Percentiles rank a stretch among this genome's conserved stretches.
Evolutionary conservation across 176 grass and related monocot species (phyloP).

Genomic region (Thalia dealbata): DNA sequence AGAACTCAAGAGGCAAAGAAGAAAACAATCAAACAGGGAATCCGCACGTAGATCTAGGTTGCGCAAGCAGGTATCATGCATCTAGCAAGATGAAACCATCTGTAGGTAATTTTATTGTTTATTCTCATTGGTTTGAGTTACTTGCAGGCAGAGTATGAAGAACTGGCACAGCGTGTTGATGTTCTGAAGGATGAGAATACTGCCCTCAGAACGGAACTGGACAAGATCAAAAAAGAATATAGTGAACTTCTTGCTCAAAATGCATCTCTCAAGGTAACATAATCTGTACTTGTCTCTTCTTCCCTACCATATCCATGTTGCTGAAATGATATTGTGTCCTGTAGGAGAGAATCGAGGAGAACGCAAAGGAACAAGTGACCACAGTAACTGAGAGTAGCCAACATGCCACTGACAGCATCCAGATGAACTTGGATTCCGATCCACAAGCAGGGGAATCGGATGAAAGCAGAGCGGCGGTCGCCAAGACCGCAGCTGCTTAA

Average conservation of each 20-base stretch:
- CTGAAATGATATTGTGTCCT: background rate
- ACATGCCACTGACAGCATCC: background rate
- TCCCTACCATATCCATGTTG: background rate
- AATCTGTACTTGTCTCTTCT: background rate
- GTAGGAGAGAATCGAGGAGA: background rate
- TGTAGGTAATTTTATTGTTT: background rate
- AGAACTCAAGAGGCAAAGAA: slow-evolving; percentile 82
- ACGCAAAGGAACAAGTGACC: background rate
- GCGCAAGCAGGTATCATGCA: slow-evolving; percentile 63
- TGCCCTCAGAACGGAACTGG: slow-evolving; percentile 56
- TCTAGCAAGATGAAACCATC: background rate
- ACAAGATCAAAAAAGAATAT: slow-evolving; percentile 65
- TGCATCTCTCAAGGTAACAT: slow-evolving; percentile 65
- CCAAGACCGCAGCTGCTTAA: background rate
- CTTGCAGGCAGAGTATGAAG: slow-evolving; percentile 74
- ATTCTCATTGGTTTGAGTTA: slow-evolving; percentile 3
- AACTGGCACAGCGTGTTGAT: slow-evolving; percentile 65
- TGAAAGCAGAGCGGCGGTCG: background rate
- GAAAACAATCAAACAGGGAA: slow-evolving; percentile 93
- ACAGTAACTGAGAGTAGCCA: background rate
- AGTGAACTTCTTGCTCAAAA: slow-evolving; percentile 68
- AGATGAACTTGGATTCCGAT: background rate
- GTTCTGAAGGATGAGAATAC: slow-evolving; percentile 72
- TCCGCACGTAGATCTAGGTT: slow-evolving; percentile 82
- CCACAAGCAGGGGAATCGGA: background rate